Percentiles rank a stretch among this genome's conserved stretches.
Conservation (phyloP, 768 basidiomycete species). For the Leccinum aurantiacum region DNA sequence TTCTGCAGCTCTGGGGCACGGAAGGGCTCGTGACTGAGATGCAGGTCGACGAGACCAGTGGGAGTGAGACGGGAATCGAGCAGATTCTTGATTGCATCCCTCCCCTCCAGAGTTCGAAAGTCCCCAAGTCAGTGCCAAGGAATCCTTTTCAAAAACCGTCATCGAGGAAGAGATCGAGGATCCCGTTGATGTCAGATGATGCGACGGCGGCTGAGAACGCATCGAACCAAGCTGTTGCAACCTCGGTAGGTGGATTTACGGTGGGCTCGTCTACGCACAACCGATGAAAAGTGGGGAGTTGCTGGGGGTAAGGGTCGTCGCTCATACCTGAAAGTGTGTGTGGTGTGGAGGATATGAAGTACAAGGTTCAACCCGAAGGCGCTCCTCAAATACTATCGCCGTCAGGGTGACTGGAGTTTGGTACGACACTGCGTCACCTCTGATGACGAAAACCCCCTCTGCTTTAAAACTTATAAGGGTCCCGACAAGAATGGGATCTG, state of each 20-base stretch:
- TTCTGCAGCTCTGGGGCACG: slow-evolving; percentile 35
- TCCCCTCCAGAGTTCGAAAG: slow-evolving; percentile 49
- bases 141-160: slow-evolving; percentile 53
- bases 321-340: slow-evolving; percentile 10
- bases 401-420: neutral
- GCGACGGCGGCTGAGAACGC: slow-evolving; percentile 25
- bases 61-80: slow-evolving; percentile 39
- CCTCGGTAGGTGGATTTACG: slow-evolving; percentile 16
- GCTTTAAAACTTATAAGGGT: no score
- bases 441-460: no score
- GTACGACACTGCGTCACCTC: neutral
- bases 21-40: slow-evolving; percentile 25
- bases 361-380: neutral
- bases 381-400: neutral
- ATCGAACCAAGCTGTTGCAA: slow-evolving; percentile 28
- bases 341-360: neutral
- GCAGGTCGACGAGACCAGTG: slow-evolving; percentile 18
- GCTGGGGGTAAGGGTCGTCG: slow-evolving; percentile 23
- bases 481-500: no score
- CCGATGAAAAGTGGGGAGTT: slow-evolving; percentile 30
- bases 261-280: slow-evolving; percentile 24
- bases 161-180: slow-evolving; percentile 30
- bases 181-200: slow-evolving; percentile 16
- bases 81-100: slow-evolving; percentile 37
- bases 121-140: slow-evolving; percentile 55